Conservation (phyloP, 208 protist genomes). For the Leishmania arabica region DNA sequence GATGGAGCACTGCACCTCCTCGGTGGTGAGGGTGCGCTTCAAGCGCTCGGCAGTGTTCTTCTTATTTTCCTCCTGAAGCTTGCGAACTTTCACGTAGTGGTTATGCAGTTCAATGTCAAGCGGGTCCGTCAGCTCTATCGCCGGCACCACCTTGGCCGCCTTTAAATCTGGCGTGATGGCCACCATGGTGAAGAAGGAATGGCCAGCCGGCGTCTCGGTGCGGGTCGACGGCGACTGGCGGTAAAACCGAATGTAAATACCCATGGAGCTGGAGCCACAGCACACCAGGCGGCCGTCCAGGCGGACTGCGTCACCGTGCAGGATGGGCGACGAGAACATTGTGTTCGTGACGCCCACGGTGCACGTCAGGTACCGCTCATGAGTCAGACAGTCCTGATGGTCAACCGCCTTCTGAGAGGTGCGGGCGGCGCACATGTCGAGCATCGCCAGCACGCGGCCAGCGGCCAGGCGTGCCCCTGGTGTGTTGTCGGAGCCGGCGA, state of each 20-base stretch:
- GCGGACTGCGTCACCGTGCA: constrained; percentile 85
- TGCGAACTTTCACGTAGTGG: constrained; percentile 62
- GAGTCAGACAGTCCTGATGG: constrained; percentile 21
- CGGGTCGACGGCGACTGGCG: constrained; percentile 67
- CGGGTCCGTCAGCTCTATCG: constrained; percentile 71
- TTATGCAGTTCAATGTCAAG: constrained; percentile 67
- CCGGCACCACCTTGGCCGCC: constrained; percentile 80
- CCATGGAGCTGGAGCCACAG: constrained; percentile 82
- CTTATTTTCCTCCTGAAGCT: constrained; percentile 41
- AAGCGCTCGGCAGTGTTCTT: constrained; percentile 16
- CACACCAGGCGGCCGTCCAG: constrained; percentile 78
- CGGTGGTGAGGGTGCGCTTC: constrained; percentile 33
- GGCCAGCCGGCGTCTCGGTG: constrained; percentile 57
- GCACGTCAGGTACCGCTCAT: constrained; percentile 46
- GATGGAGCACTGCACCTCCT: constrained; percentile 61
- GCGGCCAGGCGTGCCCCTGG: constrained; percentile 60
- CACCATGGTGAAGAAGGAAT: constrained; percentile 92
- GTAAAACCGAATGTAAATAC: constrained; percentile 83
- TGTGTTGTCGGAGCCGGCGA: constrained; percentile 59
- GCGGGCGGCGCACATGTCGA: constrained; percentile 86
- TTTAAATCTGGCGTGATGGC: constrained; percentile 76
- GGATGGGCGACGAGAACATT: constrained; percentile 76
- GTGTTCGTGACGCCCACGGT: constrained; percentile 89
- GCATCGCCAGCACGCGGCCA: constrained; percentile 84
- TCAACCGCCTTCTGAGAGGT: constrained; percentile 46